phyloP scores from a whole-genome alignment of 2,329 filamentous ascomycete species.

The Diaporthe sp. region DNA sequence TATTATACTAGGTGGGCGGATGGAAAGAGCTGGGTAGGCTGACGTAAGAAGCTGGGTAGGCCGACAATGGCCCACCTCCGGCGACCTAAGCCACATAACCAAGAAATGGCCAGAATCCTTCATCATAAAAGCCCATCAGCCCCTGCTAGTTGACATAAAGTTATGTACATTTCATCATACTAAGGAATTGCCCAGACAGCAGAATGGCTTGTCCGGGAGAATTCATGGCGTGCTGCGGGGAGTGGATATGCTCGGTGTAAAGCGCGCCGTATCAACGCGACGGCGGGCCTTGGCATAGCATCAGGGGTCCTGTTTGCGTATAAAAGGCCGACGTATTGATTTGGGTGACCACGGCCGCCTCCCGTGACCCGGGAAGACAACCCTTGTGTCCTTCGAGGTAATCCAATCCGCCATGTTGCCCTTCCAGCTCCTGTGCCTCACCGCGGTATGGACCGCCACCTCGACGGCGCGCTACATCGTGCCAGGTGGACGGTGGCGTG shows the following conservation, averaged over 20 bases:
- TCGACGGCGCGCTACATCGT: slow-evolving; percentile 63
- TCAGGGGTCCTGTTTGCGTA: slow-evolving; percentile 13
- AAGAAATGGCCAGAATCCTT: not conserved
- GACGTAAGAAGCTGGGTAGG: no score
- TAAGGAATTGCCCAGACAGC: slow-evolving; percentile 10
- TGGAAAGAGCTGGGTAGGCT: no score
- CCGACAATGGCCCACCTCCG: not conserved
- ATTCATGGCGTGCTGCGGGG: slow-evolving; percentile 38
- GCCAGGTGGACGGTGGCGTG: slow-evolving; percentile 71
- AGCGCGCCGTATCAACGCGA: slow-evolving; percentile 13
- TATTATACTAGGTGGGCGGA: no score
- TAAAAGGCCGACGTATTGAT: not conserved
- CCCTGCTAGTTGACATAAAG: not conserved
- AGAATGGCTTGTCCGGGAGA: slow-evolving; percentile 31
- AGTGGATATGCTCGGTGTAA: slow-evolving; percentile 32
- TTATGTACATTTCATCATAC: slow-evolving; percentile 1
- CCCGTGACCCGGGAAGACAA: not conserved
- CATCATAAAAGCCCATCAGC: not conserved
- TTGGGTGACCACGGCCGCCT: not conserved
- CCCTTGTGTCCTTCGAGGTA: not conserved
- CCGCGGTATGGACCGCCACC: slow-evolving; percentile 35
- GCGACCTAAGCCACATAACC: not conserved
- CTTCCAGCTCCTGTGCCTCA: slow-evolving; percentile 16
- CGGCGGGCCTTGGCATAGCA: slow-evolving; percentile 15
- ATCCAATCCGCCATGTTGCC: slow-evolving; percentile 10